These are phyloP conservation scores for Teratosphaeria gauchensis DNA, from an alignment of 2,329 filamentous ascomycete genomes.

Conservation along the genomic window DNA sequence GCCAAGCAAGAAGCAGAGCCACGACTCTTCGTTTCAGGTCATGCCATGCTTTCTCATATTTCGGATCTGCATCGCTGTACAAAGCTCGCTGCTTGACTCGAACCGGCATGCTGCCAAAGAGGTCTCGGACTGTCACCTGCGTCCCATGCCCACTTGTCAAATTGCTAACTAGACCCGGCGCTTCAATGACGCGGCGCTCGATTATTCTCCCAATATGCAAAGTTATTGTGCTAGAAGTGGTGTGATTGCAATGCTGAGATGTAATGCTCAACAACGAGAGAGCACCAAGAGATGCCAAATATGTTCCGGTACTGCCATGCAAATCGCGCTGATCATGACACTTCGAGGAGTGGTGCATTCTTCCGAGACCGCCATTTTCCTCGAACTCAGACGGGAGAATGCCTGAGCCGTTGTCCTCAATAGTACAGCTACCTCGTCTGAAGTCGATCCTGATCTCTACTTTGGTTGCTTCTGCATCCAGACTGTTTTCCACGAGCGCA, in stretches of 20 bases:
- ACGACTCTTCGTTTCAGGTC: constrained; percentile 49
- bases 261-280: constrained; percentile 68
- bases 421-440: constrained; percentile 59
- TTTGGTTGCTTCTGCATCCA: constrained; percentile 66
- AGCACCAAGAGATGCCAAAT: constrained; percentile 65
- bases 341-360: constrained; percentile 64
- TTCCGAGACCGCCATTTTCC: constrained; percentile 60
- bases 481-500: constrained; percentile 69
- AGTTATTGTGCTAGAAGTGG: constrained; percentile 54
- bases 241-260: constrained; percentile 55
- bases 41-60: constrained; percentile 57
- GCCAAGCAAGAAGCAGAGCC: constrained; percentile 63
- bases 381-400: constrained; percentile 65
- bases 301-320: constrained; percentile 63
- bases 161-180: not conserved
- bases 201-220: constrained; percentile 62
- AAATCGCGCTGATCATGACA: constrained; percentile 32
- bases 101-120: constrained; percentile 87
- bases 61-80: constrained; percentile 38
- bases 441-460: constrained; percentile 67
- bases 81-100: constrained; percentile 69
- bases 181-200: constrained; percentile 34
- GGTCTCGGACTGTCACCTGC: constrained; percentile 61
- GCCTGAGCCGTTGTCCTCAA: constrained; percentile 78
- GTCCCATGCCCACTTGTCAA: constrained; percentile 48